A percentile compares a stretch with the other conserved stretches of the same genome.
These are phyloP conservation scores for Fusarium dimerum DNA, from an alignment of 2,329 filamentous ascomycete species.

Conservation along the genomic window DNA sequence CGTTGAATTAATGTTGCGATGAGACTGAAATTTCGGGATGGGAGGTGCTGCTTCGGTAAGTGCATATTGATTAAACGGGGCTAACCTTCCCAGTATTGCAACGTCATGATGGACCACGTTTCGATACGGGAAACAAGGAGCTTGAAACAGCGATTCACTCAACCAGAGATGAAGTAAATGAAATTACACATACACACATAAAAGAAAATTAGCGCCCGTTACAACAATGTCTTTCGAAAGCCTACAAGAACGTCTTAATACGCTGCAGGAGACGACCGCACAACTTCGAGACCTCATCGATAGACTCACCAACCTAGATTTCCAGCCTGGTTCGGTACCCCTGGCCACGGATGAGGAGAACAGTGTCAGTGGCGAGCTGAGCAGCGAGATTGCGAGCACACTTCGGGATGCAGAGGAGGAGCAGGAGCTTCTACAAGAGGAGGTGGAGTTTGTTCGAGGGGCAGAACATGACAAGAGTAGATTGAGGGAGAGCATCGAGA, in stretches of 20 bases:
- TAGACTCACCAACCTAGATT: conserved; percentile 58
- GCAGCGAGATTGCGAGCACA: conserved; percentile 75
- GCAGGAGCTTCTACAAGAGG: conserved; percentile 76
- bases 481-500: conserved; percentile 65
- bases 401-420: conserved; percentile 81
- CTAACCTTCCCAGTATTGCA: conserved; percentile 8
- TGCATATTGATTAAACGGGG: conserved; percentile 27
- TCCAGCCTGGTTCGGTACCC: conserved; percentile 59
- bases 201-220: neutral
- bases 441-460: conserved; percentile 67
- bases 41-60: conserved; percentile 12
- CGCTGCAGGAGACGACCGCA: conserved; percentile 60
- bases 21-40: conserved; percentile 26
- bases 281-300: conserved; percentile 62
- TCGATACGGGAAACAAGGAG: conserved; percentile 8
- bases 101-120: conserved; percentile 33
- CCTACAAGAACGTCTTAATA: conserved; percentile 61
- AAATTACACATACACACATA: no score
- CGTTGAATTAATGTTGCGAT: conserved; percentile 8
- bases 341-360: conserved; percentile 50
- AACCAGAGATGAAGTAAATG: no score
- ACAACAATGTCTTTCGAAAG: conserved; percentile 56
- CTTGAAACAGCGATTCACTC: neutral
- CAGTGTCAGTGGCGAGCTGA: conserved; percentile 68
- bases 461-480: conserved; percentile 62